These are phyloP conservation scores for Aureobasidium pullulans DNA, from an alignment of 2,329 filamentous ascomycete genomes.

Conservation along the genomic window DNA sequence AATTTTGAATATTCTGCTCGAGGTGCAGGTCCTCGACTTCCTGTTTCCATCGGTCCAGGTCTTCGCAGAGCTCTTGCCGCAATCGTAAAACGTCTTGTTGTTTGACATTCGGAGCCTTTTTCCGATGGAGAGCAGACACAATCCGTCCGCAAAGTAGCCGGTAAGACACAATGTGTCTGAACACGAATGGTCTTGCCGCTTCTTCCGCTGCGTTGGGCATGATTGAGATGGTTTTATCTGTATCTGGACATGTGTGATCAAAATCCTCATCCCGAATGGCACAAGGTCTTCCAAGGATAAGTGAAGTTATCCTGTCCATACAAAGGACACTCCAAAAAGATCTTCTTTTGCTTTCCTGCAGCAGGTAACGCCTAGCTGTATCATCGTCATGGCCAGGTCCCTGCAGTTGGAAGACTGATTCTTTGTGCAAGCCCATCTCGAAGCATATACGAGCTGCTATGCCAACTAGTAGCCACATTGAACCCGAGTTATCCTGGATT, in stretches of 20 bases:
- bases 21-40: constrained; percentile 25
- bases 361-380: constrained; percentile 13
- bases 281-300: constrained; percentile 34
- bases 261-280: constrained; percentile 37
- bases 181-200: constrained; percentile 19
- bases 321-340: constrained; percentile 40
- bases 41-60: constrained; percentile 28
- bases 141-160: constrained; percentile 35
- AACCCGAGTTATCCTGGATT: constrained; percentile 23
- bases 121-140: constrained; percentile 30
- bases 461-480: constrained; percentile 41
- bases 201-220: background rate
- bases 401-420: constrained; percentile 27
- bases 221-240: constrained; percentile 14
- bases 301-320: constrained; percentile 32
- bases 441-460: constrained; percentile 42
- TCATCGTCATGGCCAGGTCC: background rate
- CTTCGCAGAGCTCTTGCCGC: constrained; percentile 23
- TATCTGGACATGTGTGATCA: constrained; percentile 31
- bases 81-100: constrained; percentile 16
- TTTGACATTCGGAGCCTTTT: constrained; percentile 16
- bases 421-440: constrained; percentile 46
- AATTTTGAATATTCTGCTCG: constrained; percentile 19
- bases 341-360: constrained; percentile 31
- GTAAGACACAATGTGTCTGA: constrained; percentile 36